phyloP scores from a whole-genome alignment of 169 alveolate genomes.

The Babesia gibsoni region DNA sequence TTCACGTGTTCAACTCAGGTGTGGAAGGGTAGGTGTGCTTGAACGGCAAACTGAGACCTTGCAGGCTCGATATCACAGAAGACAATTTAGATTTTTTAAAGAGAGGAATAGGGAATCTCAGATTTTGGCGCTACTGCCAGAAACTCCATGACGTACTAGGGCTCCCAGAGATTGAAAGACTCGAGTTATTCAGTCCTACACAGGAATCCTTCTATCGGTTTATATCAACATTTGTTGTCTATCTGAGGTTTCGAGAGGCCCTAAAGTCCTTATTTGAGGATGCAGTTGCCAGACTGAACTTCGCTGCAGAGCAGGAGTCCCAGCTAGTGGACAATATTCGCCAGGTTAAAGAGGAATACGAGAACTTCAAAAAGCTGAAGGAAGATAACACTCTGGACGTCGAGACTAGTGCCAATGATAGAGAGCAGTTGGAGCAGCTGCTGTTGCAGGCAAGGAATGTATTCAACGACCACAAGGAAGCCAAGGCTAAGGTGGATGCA shows the following conservation, averaged over 20 bases:
- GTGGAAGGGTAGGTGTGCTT: constrained; percentile 40
- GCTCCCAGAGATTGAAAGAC: constrained; percentile 49
- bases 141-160: constrained; percentile 49
- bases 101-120: constrained; percentile 53
- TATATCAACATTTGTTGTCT: constrained; percentile 51
- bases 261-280: constrained; percentile 40
- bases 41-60: neutral
- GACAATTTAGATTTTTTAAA: constrained; percentile 41
- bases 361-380: constrained; percentile 22
- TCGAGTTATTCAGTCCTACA: constrained; percentile 57
- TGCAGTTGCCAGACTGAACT: constrained; percentile 26
- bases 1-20: constrained; percentile 24
- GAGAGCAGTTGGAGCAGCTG: constrained; percentile 21
- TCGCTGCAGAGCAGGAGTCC: constrained; percentile 45
- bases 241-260: constrained; percentile 54
- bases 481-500: constrained; percentile 34
- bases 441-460: constrained; percentile 40
- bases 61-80: constrained; percentile 26
- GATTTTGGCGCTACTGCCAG: constrained; percentile 66
- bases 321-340: constrained; percentile 21
- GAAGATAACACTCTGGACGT: constrained; percentile 22
- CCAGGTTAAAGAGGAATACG: constrained; percentile 12
- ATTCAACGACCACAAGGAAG: constrained; percentile 44
- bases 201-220: constrained; percentile 43
- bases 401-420: neutral